Conservation (phyloP, 805 yeast genomes). For the Candida hungchunana region DNA sequence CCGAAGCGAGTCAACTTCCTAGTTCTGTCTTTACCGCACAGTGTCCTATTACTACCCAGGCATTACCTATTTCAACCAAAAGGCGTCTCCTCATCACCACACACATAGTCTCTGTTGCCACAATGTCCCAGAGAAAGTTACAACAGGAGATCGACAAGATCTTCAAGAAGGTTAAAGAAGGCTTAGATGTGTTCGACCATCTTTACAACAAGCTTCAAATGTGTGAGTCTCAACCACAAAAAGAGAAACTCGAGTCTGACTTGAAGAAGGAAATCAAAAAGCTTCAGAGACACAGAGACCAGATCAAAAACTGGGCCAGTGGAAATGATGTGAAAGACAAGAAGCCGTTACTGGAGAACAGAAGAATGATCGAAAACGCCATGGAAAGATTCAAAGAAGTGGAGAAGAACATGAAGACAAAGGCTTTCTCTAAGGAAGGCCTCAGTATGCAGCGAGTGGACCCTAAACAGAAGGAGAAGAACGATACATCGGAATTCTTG, state of each 20-base stretch:
- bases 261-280: slow-evolving; percentile 93
- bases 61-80: no score
- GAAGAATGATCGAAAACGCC: slow-evolving; percentile 64
- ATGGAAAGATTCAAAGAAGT: slow-evolving; percentile 96
- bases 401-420: slow-evolving; percentile 88
- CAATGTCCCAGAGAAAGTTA: slow-evolving; percentile 44
- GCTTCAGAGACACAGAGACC: slow-evolving; percentile 89
- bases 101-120: slow-evolving; percentile 1
- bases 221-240: slow-evolving; percentile 80
- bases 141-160: slow-evolving; percentile 86
- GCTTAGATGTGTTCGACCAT: slow-evolving; percentile 78
- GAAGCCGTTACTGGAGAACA: slow-evolving; percentile 71
- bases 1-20: background rate
- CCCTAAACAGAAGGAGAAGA: slow-evolving; percentile 77
- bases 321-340: slow-evolving; percentile 91
- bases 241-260: slow-evolving; percentile 90
- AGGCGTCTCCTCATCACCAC: no score
- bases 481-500: slow-evolving; percentile 66
- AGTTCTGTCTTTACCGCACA: background rate
- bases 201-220: slow-evolving; percentile 80
- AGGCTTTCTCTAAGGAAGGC: slow-evolving; percentile 92
- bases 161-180: slow-evolving; percentile 88
- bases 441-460: slow-evolving; percentile 68
- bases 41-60: no score
- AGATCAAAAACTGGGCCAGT: slow-evolving; percentile 90